Evolutionary conservation across 805 yeast genomes (phyloP), one percentile per base, ranked within the genome.

Genomic region (Barnettozyma botsteinii): DNA sequence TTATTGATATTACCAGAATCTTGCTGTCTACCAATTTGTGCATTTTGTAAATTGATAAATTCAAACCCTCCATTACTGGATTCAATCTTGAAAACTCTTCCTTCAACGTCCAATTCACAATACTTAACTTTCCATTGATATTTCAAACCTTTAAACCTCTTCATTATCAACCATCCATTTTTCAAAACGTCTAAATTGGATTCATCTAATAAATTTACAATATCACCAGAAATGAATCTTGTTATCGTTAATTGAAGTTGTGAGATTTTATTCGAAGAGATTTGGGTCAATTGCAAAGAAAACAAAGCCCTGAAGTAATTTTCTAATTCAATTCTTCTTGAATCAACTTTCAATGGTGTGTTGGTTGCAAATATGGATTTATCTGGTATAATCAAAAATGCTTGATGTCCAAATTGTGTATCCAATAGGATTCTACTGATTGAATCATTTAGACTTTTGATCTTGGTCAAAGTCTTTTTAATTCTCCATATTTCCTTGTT

Each of bases 401-500:
- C 67, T 10, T 86, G 64, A 20, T 33, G 30, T 9, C 36, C 39
- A 27, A 14, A 35, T 29, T 70, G 75, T 18, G 63, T 59, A 59
- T 87, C 94, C 46, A 89, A 68, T 9, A 70, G 66, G 6, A 66
- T 46, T 22, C 39, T 40, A 13, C 32, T 26, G 11, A 40, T 20
- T 17, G 35, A 36, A 31, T 35, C 39, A 11, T 40, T 35, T 10
- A 35, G 31, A 21, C 27, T 24, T 18, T 40, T 31, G n/a, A 91
- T 62, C 50, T 80, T 81, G 2, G 73, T 63, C 43, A 78, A 72
- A 2, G 77, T 60, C 53, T 87, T 87, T 31, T 77, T 66, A 38
- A 86, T 77, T 49, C 79, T 70, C 82, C 95, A 89, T 67, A 85
- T 73, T 50, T 80, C 86, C 45, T 78, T 78, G 29, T 68, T 65